Conservation (phyloP, 345 rosid species). For the Citrus trifoliata region DNA sequence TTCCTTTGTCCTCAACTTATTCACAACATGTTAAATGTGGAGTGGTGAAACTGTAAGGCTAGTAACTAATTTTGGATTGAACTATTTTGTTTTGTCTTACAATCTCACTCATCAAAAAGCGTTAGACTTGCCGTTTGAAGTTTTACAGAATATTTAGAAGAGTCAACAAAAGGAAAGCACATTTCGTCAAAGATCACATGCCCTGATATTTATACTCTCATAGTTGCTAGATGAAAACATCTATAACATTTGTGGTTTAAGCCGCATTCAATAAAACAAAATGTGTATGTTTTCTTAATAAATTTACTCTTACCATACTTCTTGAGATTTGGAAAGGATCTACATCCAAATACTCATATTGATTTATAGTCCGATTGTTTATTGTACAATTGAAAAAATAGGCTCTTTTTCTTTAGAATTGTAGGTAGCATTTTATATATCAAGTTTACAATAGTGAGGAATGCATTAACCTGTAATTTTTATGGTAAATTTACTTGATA, state of each 20-base stretch:
- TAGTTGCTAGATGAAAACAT: background rate
- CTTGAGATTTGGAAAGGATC: background rate
- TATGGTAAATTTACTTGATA: background rate
- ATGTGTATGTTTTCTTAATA: background rate
- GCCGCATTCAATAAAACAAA: background rate
- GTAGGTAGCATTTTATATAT: conserved; percentile 4
- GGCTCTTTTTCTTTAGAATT: background rate
- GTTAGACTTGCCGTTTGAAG: too few relatives aligned
- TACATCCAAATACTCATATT: background rate
- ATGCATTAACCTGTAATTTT: background rate
- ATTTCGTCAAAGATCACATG: background rate
- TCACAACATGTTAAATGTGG: too few relatives aligned
- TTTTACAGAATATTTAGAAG: too few relatives aligned
- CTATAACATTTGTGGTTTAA: background rate
- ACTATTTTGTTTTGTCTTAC: too few relatives aligned
- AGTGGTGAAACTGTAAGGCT: too few relatives aligned
- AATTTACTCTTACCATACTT: background rate
- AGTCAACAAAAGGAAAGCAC: background rate
- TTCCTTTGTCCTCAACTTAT: too few relatives aligned
- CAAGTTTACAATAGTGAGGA: background rate
- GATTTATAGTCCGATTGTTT: background rate
- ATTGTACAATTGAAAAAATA: background rate
- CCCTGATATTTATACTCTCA: background rate
- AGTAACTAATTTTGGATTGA: too few relatives aligned
- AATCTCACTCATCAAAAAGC: too few relatives aligned